Evolutionary conservation across 306 rosid species (phyloP).

Genomic region (Canavalia ensiformis): DNA sequence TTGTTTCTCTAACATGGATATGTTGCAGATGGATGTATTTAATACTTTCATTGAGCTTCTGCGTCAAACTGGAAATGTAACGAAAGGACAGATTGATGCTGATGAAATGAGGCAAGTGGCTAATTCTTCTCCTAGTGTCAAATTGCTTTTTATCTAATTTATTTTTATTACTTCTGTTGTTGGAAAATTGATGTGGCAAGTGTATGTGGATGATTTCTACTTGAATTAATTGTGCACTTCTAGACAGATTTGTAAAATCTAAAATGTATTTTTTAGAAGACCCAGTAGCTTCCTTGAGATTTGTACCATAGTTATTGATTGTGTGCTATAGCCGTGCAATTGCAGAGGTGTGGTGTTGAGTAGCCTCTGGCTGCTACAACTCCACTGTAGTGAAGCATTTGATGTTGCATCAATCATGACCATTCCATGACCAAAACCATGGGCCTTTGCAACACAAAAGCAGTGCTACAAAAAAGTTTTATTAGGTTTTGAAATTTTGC

Average conservation of each 20-base stretch:
- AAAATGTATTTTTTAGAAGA: slow-evolving; percentile 5
- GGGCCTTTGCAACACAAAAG: too few species aligned
- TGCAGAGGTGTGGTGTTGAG: too few species aligned
- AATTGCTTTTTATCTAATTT: slow-evolving; percentile 4
- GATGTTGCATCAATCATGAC: too few species aligned
- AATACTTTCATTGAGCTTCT: slow-evolving; percentile 93
- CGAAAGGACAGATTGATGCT: slow-evolving; percentile 88
- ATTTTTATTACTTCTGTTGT: slow-evolving; percentile 3
- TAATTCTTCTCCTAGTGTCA: slow-evolving; percentile 40
- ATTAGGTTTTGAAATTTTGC: too few species aligned
- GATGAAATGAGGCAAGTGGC: slow-evolving; percentile 83
- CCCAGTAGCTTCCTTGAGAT: slow-evolving; percentile 3
- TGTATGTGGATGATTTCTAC: slow-evolving; percentile 1
- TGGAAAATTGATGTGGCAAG: slow-evolving; percentile 7
- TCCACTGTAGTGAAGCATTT: too few species aligned
- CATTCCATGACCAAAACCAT: too few species aligned
- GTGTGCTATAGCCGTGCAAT: too few species aligned
- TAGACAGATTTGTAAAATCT: neutral
- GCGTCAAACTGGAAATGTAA: slow-evolving; percentile 98
- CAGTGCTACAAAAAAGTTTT: too few species aligned
- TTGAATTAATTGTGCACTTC: slow-evolving; percentile 16
- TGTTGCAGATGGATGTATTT: slow-evolving; percentile 95
- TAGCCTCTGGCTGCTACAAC: too few species aligned
- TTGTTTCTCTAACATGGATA: slow-evolving; percentile 52
- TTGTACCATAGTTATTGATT: neutral